phyloP scores from a whole-genome alignment of 208 protist species.

The Trypanosoma cruzi region DNA sequence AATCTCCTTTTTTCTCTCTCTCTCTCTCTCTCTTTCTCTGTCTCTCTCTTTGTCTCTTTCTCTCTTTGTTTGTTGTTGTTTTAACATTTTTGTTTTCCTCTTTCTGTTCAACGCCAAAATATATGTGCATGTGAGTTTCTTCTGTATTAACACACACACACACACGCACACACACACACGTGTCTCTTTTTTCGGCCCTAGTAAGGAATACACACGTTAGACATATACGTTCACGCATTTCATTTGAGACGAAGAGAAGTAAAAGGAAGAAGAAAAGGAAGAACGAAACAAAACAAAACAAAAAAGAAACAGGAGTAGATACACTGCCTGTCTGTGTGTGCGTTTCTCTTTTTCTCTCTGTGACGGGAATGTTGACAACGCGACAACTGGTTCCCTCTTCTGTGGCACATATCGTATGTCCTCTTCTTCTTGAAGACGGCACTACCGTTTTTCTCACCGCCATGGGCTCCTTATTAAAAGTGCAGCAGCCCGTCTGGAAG shows the following conservation, averaged over 20 bases:
- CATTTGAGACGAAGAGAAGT: not conserved
- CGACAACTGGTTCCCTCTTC: slow-evolving; percentile 29
- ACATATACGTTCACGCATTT: not conserved
- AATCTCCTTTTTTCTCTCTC: no score
- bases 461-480: slow-evolving; percentile 19
- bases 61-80: no score
- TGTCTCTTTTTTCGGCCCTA: no score
- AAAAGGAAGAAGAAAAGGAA: not conserved
- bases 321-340: not conserved
- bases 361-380: slow-evolving; percentile 26
- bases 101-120: no score
- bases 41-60: no score
- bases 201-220: no score
- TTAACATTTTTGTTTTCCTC: no score
- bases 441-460: slow-evolving; percentile 36
- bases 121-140: no score
- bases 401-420: slow-evolving; percentile 29
- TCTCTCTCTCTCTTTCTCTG: no score
- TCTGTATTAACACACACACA: no score
- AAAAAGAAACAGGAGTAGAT: not conserved
- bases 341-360: not conserved
- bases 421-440: slow-evolving; percentile 37
- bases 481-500: slow-evolving; percentile 13
- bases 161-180: no score
- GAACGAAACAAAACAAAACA: no score